Evolutionary conservation across 1,284 basidiomycete genomes (phyloP).

Genomic region (Cryptococcus amylolentus): DNA sequence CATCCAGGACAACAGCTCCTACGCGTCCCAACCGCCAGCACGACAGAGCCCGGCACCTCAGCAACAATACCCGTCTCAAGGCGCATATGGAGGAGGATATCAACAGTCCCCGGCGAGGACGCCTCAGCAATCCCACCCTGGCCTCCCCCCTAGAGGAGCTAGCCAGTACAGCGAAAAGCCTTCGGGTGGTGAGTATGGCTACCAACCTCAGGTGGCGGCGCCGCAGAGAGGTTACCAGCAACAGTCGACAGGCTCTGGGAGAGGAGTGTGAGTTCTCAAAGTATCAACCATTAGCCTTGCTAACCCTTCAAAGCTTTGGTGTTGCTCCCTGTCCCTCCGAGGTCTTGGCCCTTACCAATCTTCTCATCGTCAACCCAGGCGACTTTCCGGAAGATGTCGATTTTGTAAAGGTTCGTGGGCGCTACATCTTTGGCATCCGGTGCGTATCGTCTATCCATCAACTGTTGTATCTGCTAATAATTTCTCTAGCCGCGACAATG

Average conservation of each 20-base stretch:
- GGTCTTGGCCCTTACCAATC: constrained; percentile 71
- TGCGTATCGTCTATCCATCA: constrained; percentile 47
- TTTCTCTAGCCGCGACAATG: constrained; percentile 66
- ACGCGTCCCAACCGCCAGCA: constrained; percentile 23
- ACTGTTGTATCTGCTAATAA: neutral
- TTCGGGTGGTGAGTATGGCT: constrained; percentile 15
- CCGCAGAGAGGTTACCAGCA: constrained; percentile 10
- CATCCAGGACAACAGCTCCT: constrained; percentile 30
- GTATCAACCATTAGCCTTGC: neutral
- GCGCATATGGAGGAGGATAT: constrained; percentile 15
- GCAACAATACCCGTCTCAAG: constrained; percentile 6
- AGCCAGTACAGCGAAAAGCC: constrained; percentile 28
- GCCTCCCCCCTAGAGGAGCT: constrained; percentile 3
- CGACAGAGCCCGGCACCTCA: constrained; percentile 27
- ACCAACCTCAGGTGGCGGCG: constrained; percentile 2
- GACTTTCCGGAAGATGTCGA: constrained; percentile 66
- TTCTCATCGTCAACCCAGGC: constrained; percentile 68
- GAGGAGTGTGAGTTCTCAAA: constrained; percentile 32
- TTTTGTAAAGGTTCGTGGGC: constrained; percentile 69
- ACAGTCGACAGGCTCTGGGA: constrained; percentile 13
- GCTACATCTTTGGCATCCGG: constrained; percentile 68
- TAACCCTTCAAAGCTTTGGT: constrained; percentile 23
- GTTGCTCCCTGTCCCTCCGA: constrained; percentile 51
- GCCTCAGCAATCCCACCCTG: constrained; percentile 4
- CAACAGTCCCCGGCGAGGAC: neutral